These are phyloP conservation scores for Emiliania huxleyi DNA, from an alignment of 78 protist genomes.

Conservation along the genomic window DNA sequence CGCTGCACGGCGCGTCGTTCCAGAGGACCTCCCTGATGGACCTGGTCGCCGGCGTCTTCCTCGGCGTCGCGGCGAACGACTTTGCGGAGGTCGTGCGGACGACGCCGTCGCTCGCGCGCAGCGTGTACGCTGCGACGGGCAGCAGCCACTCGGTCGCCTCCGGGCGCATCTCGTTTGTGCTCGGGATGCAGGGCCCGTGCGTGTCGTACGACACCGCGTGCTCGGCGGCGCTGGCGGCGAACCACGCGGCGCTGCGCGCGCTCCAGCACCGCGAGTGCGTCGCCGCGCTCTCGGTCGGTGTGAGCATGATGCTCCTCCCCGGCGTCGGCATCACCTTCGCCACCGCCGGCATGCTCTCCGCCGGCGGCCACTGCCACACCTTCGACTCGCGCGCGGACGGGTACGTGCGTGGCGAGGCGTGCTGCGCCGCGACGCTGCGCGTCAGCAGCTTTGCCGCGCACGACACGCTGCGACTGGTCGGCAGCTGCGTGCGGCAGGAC, in stretches of 20 bases:
- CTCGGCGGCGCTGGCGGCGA: not conserved
- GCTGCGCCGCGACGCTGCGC: not conserved
- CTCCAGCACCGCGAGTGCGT: not conserved
- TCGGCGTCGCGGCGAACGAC: not conserved
- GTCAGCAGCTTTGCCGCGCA: not conserved
- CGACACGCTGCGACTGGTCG: not conserved
- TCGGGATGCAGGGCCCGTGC: constrained; percentile 77
- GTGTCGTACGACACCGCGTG: constrained; percentile 67
- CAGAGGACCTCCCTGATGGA: not conserved
- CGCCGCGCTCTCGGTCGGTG: not conserved
- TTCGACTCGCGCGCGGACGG: not conserved
- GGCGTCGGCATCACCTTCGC: not conserved
- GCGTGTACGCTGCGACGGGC: constrained; percentile 23
- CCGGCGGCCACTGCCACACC: not conserved
- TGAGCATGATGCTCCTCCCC: not conserved
- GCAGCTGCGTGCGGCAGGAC: constrained; percentile 40
- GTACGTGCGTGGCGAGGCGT: not conserved
- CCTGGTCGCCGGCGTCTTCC: not conserved
- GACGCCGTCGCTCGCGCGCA: not conserved
- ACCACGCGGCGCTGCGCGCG: not conserved
- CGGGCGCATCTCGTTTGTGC: constrained; percentile 67
- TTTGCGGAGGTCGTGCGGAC: not conserved
- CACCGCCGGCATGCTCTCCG: not conserved
- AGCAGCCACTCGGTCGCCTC: not conserved
- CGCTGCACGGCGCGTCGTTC: not conserved